These are phyloP conservation scores for Tolypocladium paradoxum DNA, from an alignment of 2,329 filamentous ascomycete genomes.

Conservation along the genomic window DNA sequence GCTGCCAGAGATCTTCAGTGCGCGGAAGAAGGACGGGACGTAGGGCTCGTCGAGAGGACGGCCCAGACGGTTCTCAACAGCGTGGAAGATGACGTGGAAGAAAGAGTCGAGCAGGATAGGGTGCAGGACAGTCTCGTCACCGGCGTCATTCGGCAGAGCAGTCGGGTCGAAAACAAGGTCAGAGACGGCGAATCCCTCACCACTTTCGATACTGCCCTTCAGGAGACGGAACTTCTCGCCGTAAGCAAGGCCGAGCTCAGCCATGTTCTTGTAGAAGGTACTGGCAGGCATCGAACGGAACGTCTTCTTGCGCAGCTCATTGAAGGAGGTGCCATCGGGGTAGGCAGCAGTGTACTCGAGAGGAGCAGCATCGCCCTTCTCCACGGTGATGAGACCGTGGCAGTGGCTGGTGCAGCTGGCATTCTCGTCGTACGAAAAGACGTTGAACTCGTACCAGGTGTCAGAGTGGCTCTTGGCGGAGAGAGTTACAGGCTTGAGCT, in stretches of 20 bases:
- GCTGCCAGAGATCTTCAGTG: conserved; percentile 10
- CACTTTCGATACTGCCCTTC: conserved; percentile 12
- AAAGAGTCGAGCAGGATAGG: conserved; percentile 13
- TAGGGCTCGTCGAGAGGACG: conserved; percentile 13
- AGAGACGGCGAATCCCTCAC: conserved; percentile 10
- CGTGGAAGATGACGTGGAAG: conserved; percentile 15
- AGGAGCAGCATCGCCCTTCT: conserved; percentile 6
- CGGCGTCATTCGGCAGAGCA: conserved; percentile 6
- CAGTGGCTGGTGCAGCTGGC: conserved; percentile 13
- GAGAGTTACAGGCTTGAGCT: conserved; percentile 10
- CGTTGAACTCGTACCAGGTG: conserved; percentile 13
- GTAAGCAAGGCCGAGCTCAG: conserved; percentile 11
- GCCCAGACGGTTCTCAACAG: conserved; percentile 12
- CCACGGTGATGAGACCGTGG: conserved; percentile 9
- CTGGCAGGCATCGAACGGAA: conserved; percentile 10
- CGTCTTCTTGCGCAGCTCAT: conserved; percentile 9
- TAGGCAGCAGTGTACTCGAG: conserved; percentile 7
- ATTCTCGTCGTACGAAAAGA: conserved; percentile 15
- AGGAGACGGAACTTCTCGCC: conserved; percentile 13
- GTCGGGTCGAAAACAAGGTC: conserved; percentile 10
- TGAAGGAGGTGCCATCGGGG: conserved; percentile 4
- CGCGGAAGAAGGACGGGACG: conserved; percentile 13
- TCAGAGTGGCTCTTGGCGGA: conserved; percentile 11
- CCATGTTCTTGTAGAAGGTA: conserved; percentile 12
- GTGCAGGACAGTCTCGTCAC: conserved; percentile 13